Conservation (phyloP, 352 stramenopile species). For the Globisporangium cylindrosporum region DNA sequence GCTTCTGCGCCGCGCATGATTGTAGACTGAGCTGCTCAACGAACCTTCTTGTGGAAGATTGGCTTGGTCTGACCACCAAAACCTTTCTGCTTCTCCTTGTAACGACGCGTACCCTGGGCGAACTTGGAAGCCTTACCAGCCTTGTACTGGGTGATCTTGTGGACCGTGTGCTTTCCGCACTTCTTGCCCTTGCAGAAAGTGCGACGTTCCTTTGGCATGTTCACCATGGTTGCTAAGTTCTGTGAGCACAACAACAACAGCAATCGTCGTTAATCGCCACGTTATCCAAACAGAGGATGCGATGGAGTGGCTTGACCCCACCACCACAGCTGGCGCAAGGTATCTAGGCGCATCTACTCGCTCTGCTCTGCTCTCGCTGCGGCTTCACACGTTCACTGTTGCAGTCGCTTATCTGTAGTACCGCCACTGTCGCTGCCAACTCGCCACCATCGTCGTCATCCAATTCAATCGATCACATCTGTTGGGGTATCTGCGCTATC, state of each 20-base stretch:
- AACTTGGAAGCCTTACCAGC: constrained; percentile 99
- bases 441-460: background rate
- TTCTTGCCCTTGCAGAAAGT: constrained; percentile 99
- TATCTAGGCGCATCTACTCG: background rate
- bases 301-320: background rate
- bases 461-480: background rate
- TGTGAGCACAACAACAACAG: constrained; percentile 16
- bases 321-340: background rate
- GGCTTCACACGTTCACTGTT: background rate
- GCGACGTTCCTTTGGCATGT: constrained; percentile 99
- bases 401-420: background rate
- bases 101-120: constrained; percentile 97
- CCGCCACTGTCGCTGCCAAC: background rate
- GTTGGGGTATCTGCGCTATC: constrained; percentile 1
- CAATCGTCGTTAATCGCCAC: constrained; percentile 3
- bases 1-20: background rate
- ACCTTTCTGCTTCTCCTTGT: constrained; percentile 99
- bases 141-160: constrained; percentile 99
- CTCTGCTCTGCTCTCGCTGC: constrained; percentile 4
- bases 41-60: constrained; percentile 99
- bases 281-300: background rate
- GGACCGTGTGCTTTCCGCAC: constrained; percentile 98
- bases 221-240: constrained; percentile 96
- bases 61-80: constrained; percentile 99
- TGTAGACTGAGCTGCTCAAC: constrained; percentile 2